phyloP scores from a whole-genome alignment of 352 stramenopile genomes.

The Phytopythium boreale region DNA sequence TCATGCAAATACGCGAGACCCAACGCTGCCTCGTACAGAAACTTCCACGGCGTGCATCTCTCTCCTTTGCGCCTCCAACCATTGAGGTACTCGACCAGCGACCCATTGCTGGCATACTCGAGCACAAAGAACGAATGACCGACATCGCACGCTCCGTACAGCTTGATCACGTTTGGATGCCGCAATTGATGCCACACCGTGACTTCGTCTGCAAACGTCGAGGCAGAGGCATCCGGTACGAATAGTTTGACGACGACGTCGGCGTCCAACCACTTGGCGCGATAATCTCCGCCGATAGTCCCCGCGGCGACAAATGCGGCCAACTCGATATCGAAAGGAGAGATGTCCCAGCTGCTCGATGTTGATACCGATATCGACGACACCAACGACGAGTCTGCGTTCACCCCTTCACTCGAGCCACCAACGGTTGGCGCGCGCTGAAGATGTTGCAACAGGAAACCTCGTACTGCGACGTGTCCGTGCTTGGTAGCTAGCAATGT shows the following conservation, averaged over 20 bases:
- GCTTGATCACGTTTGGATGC: neutral
- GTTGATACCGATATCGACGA: neutral
- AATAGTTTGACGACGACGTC: neutral
- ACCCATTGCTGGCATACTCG: neutral
- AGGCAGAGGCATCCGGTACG: neutral
- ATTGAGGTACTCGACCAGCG: neutral
- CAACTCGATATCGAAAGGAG: neutral
- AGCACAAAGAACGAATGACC: neutral
- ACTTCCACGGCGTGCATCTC: neutral
- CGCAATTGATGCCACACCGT: neutral
- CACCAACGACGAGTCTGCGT: too few species aligned
- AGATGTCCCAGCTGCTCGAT: neutral
- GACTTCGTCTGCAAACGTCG: neutral
- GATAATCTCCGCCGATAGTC: neutral
- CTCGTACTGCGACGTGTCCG: neutral
- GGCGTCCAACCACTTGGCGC: neutral
- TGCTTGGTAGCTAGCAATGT: neutral
- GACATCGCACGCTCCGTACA: neutral
- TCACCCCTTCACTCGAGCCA: too few species aligned
- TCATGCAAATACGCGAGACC: neutral
- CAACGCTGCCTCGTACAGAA: neutral
- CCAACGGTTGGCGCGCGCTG: neutral
- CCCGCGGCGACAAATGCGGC: too few species aligned
- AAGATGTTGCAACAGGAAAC: neutral
- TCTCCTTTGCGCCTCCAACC: neutral